phyloP scores from a whole-genome alignment of 1,284 basidiomycete genomes.

The Ustilago shanxiensis region DNA sequence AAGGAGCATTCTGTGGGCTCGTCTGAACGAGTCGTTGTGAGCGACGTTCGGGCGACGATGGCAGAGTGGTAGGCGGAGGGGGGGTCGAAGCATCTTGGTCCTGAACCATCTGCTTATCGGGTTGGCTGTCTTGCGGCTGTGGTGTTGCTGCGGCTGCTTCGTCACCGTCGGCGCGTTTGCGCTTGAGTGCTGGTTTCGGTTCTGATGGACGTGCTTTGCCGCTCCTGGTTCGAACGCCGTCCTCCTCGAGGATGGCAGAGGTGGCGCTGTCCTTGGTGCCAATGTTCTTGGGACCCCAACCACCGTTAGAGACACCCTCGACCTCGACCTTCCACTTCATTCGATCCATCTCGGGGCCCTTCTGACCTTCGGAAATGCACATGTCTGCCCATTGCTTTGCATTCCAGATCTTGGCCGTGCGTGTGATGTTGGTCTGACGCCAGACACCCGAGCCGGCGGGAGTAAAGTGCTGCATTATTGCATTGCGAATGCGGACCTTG shows the following conservation, averaged over 20 bases:
- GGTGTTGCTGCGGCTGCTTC: constrained; percentile 11
- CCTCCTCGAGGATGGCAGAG: constrained; percentile 48
- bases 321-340: constrained; percentile 63
- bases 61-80: constrained; percentile 13
- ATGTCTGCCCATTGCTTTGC: constrained; percentile 67
- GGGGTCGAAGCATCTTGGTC: constrained; percentile 18
- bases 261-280: constrained; percentile 33
- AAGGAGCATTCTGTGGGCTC: constrained; percentile 10
- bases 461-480: constrained; percentile 66
- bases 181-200: constrained; percentile 20
- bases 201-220: constrained; percentile 47
- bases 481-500: constrained; percentile 64
- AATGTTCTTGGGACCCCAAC: constrained; percentile 49
- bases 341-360: constrained; percentile 65
- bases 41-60: constrained; percentile 27
- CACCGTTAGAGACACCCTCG: constrained; percentile 52
- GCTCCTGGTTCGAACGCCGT: constrained; percentile 62
- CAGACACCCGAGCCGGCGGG: constrained; percentile 65
- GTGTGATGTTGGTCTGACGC: constrained; percentile 67
- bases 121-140: constrained; percentile 21
- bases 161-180: constrained; percentile 25
- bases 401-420: constrained; percentile 64
- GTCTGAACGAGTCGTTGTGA: constrained; percentile 21
- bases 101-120: not conserved
- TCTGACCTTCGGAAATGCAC: constrained; percentile 51